These are phyloP conservation scores for Chlamydomonas reinhardtii DNA, from an alignment of 163 green algal genomes.

Conservation along the genomic window DNA sequence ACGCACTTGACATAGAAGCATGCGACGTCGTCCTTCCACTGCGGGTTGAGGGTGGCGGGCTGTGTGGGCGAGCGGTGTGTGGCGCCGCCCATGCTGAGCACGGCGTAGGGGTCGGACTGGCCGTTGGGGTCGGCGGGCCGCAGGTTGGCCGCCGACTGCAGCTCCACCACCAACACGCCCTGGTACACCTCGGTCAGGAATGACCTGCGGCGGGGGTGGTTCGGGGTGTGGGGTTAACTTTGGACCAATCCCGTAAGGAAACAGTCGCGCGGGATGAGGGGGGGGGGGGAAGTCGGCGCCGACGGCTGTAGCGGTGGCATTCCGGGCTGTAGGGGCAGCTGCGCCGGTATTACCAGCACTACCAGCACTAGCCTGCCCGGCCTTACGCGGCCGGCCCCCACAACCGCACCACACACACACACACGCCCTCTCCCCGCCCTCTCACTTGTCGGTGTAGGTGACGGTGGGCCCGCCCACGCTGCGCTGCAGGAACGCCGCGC, in stretches of 20 bases:
- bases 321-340: too few species aligned
- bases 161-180: slow-evolving; percentile 64
- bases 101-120: slow-evolving; percentile 70
- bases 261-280: too few species aligned
- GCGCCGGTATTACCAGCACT: too few species aligned
- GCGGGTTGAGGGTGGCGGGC: slow-evolving; percentile 61
- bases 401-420: too few species aligned
- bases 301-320: too few species aligned
- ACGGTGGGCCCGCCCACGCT: slow-evolving; percentile 49
- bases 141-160: slow-evolving; percentile 56
- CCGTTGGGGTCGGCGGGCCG: slow-evolving; percentile 61
- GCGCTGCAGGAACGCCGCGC: slow-evolving; percentile 48
- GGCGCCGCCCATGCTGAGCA: slow-evolving; percentile 49
- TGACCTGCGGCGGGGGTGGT: slow-evolving; percentile 19
- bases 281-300: too few species aligned
- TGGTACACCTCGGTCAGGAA: slow-evolving; percentile 60
- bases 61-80: slow-evolving; percentile 48
- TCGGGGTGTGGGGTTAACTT: too few species aligned
- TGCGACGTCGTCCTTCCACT: slow-evolving; percentile 65
- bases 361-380: too few species aligned
- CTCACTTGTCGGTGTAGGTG: slow-evolving; percentile 65
- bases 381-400: too few species aligned
- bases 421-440: too few species aligned
- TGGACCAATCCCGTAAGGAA: too few species aligned
- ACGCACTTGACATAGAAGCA: slow-evolving; percentile 61